phyloP scores from a whole-genome alignment of 2,329 filamentous ascomycete species.

The Neonectria coccinea region DNA sequence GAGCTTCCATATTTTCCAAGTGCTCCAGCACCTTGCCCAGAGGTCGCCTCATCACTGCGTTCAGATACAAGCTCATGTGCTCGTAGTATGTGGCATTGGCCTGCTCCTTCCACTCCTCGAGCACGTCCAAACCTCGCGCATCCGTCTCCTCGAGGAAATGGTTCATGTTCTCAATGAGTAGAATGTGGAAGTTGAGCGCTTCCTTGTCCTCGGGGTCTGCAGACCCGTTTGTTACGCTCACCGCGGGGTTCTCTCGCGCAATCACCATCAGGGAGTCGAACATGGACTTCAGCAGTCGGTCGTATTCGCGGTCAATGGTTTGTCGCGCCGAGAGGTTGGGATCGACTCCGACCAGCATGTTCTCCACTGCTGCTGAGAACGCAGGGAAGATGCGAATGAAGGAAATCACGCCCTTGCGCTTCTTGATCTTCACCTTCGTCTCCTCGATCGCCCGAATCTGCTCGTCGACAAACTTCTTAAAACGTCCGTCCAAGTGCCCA shows the following conservation, averaged over 20 bases:
- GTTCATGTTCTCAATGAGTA: conserved; percentile 99
- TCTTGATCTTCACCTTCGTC: conserved; percentile 99
- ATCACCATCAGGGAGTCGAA: conserved; percentile 97
- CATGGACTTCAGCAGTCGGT: conserved; percentile 92
- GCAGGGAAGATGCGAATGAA: conserved; percentile 95
- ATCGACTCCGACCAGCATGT: conserved; percentile 75
- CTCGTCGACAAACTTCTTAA: conserved; percentile 91
- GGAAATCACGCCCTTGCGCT: conserved; percentile 94
- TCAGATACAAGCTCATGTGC: conserved; percentile 88
- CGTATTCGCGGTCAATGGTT: conserved; percentile 87
- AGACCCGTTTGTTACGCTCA: conserved; percentile 56
- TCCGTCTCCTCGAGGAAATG: conserved; percentile 95
- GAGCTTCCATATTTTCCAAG: conserved; percentile 86
- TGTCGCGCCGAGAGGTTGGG: conserved; percentile 73
- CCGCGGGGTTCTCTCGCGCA: conserved; percentile 75
- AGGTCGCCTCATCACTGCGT: conserved; percentile 87
- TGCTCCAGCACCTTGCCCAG: conserved; percentile 93
- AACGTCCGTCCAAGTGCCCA: conserved; percentile 77
- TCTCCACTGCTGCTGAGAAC: conserved; percentile 86
- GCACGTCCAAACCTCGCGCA: conserved; percentile 76
- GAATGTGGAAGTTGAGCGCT: conserved; percentile 95
- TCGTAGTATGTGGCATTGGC: conserved; percentile 84
- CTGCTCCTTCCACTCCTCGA: conserved; percentile 85
- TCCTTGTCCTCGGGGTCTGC: conserved; percentile 88
- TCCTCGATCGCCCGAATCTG: conserved; percentile 97